These are phyloP conservation scores for Vigna trinervia DNA, from an alignment of 306 rosid species.

Conservation along the genomic window DNA sequence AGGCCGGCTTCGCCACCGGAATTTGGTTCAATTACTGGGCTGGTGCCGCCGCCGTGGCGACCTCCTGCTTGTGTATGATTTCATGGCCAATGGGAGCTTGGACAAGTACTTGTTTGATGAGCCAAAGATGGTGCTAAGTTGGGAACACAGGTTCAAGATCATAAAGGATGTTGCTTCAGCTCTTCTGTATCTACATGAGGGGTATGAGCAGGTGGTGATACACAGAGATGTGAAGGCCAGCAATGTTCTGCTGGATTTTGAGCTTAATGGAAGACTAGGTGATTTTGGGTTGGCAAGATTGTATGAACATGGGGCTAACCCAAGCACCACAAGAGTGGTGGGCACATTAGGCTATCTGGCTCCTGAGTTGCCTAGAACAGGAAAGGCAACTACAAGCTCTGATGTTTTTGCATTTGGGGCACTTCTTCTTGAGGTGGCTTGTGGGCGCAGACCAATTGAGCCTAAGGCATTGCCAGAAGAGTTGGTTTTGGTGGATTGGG, in stretches of 20 bases:
- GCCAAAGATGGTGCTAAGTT: conserved; percentile 54
- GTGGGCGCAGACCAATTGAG: conserved; percentile 81
- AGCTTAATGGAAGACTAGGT: conserved; percentile 74
- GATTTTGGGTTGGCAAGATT: conserved; percentile 84
- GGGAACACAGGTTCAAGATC: conserved; percentile 79
- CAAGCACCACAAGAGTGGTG: conserved; percentile 80
- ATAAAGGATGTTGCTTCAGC: conserved; percentile 83
- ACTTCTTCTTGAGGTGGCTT: conserved; percentile 71
- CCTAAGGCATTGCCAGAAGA: conserved; percentile 62
- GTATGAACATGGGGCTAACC: conserved; percentile 81
- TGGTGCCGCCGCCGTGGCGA: conserved; percentile 84
- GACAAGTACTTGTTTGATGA: conserved; percentile 70
- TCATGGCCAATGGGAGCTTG: conserved; percentile 84
- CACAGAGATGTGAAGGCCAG: conserved; percentile 91
- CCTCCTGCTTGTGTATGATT: conserved; percentile 79
- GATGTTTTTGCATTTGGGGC: conserved; percentile 86
- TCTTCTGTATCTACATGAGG: conserved; percentile 79
- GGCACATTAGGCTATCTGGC: conserved; percentile 89
- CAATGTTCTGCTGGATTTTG: conserved; percentile 74
- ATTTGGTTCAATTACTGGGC: conserved; percentile 73
- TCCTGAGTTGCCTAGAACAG: conserved; percentile 81
- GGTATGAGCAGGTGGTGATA: conserved; percentile 77
- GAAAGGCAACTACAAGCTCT: conserved; percentile 70
- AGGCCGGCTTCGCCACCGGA: conserved; percentile 84
- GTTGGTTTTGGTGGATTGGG: conserved; percentile 79